Conservation (phyloP, 345 rosid genomes). For the Citrus trifoliata region DNA sequence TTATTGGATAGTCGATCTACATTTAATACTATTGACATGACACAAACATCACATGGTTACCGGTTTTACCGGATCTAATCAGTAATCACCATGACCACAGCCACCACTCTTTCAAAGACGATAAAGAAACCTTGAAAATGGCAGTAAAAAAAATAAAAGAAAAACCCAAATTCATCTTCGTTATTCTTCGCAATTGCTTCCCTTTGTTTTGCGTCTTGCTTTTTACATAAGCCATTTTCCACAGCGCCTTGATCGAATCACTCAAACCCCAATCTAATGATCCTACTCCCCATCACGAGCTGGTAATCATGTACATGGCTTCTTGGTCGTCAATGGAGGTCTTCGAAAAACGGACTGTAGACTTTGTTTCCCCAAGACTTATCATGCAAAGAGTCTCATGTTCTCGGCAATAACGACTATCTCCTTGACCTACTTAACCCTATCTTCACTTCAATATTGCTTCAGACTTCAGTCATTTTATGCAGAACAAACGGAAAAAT, state of each 20-base stretch:
- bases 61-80: no score
- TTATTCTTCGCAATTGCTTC: conserved; percentile 18
- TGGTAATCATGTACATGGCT: neutral
- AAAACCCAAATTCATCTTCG: conserved; percentile 16
- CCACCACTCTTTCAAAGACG: no score
- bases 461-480: conserved; percentile 16
- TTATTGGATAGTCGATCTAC: rapidly evolving
- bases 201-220: conserved; percentile 32
- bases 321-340: neutral
- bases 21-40: no score
- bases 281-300: neutral
- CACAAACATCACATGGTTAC: no score
- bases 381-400: no score
- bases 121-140: conserved; percentile 19
- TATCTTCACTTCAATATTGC: conserved; percentile 18
- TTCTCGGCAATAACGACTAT: no score
- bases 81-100: no score
- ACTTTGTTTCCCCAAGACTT: neutral
- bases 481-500: conserved; percentile 9
- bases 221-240: conserved; percentile 21
- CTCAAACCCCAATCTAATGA: neutral
- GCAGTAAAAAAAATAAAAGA: neutral
- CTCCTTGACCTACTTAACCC: no score
- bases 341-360: neutral
- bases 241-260: conserved; percentile 7